Evolutionary conservation across 2,329 filamentous ascomycete genomes (phyloP).

Genomic region (Mariannaea elegans): DNA sequence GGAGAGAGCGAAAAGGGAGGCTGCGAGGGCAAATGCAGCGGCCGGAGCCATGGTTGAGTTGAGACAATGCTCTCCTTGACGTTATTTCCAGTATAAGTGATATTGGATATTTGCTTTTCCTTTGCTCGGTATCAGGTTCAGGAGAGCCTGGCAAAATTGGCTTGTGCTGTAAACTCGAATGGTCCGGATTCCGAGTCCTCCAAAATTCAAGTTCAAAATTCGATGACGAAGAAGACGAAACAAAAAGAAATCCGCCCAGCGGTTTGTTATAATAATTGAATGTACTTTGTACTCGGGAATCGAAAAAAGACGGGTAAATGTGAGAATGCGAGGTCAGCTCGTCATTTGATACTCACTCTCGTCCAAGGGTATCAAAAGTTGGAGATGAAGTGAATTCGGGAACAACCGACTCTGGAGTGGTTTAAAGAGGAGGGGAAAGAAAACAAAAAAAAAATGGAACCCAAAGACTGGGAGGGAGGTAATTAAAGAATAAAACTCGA

Average conservation of each 20-base stretch:
- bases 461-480: not conserved
- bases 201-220: not conserved
- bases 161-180: not conserved
- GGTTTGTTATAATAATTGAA: not conserved
- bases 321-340: slow-evolving; percentile 10
- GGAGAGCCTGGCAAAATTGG: not conserved
- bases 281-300: slow-evolving; percentile 12
- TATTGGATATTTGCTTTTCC: not conserved
- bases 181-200: not conserved
- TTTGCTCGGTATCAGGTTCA: not conserved
- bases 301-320: slow-evolving; percentile 3
- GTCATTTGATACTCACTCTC: not conserved
- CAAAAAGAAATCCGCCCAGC: slow-evolving; percentile 14
- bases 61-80: not conserved
- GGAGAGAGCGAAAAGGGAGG: slow-evolving; percentile 31
- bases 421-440: not conserved
- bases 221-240: not conserved
- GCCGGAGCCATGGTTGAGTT: slow-evolving; percentile 33
- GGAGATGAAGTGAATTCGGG: not conserved
- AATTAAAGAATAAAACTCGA: not conserved
- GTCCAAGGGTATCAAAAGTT: slow-evolving; percentile 2
- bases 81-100: not conserved
- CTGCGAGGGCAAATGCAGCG: slow-evolving; percentile 28
- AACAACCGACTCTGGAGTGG: not conserved
- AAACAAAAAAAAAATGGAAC: not conserved